A percentile compares a stretch with the other conserved stretches of the same genome.
Conservation (phyloP, 2,329 filamentous ascomycete genomes). For the Talaromyces albobiverticillius region DNA sequence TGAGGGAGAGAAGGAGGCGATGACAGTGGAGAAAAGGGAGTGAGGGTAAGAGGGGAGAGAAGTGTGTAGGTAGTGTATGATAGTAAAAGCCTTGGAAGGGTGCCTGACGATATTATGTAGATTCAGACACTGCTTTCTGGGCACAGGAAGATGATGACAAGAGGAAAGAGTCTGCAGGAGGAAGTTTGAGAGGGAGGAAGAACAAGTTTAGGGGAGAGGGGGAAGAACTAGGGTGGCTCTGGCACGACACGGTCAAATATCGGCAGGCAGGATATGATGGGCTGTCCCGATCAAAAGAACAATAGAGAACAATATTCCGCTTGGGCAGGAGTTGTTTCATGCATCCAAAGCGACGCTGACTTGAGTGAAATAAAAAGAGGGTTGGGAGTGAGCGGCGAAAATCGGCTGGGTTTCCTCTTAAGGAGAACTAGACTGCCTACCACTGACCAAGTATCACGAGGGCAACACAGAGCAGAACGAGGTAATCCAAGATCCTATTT, state of each 20-base stretch:
- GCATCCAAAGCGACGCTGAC: not conserved
- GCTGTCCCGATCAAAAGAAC: not conserved
- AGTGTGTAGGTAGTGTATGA: not conserved
- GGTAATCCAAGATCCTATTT: no score
- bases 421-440: not conserved
- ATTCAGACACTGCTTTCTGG: no score
- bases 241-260: not conserved
- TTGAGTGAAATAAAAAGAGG: constrained; percentile 5
- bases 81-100: not conserved
- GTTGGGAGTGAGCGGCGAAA: constrained; percentile 8
- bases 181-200: not conserved
- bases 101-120: not conserved
- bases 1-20: not conserved
- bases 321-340: not conserved
- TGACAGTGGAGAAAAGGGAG: constrained; percentile 4
- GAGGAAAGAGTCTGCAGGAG: not conserved
- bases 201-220: not conserved
- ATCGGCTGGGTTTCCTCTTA: constrained; percentile 7
- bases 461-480: no score
- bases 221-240: not conserved
- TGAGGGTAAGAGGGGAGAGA: not conserved
- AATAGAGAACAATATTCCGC: not conserved
- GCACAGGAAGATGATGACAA: not conserved
- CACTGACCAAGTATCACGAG: not conserved
- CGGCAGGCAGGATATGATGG: not conserved